Evolutionary conservation across 2,329 filamentous ascomycete genomes (phyloP).

Genomic region (Myriosclerotinia scirpicola): DNA sequence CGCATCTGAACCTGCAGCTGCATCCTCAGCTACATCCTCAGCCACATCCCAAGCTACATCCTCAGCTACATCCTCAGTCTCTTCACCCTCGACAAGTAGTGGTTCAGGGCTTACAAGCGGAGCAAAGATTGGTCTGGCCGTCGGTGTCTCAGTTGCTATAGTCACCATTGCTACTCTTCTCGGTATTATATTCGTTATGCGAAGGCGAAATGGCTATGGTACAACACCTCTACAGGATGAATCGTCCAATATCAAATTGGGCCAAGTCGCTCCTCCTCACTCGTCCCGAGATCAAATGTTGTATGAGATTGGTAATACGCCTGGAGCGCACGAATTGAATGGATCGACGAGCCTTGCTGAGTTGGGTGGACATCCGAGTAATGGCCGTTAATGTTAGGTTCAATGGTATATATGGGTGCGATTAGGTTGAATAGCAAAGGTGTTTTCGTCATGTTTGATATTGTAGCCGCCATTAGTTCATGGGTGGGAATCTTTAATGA

Average conservation of each 20-base stretch:
- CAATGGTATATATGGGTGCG: not conserved
- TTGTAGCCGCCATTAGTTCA: not conserved
- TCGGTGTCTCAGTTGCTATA: not conserved
- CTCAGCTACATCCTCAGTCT: not conserved
- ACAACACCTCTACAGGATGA: not conserved
- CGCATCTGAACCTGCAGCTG: too few species aligned
- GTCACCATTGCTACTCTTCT: not conserved
- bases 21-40: too few species aligned
- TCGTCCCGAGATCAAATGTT: too few species aligned
- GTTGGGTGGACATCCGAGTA: not conserved
- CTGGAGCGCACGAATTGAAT: not conserved
- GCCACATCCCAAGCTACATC: too few species aligned
- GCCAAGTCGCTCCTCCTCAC: not conserved
- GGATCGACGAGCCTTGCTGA: not conserved
- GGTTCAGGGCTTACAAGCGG: not conserved
- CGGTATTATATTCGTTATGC: not conserved
- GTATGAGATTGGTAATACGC: not conserved
- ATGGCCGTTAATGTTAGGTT: not conserved
- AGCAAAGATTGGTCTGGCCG: slow-evolving; percentile 5
- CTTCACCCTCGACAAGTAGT: not conserved
- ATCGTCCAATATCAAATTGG: not conserved
- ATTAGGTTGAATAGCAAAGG: not conserved
- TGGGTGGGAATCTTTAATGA: too few species aligned
- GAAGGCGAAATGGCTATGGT: not conserved
- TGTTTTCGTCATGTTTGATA: not conserved